phyloP scores from a whole-genome alignment of 495 filamentous ascomycete species.

The Barbatosphaeria neglecta region DNA sequence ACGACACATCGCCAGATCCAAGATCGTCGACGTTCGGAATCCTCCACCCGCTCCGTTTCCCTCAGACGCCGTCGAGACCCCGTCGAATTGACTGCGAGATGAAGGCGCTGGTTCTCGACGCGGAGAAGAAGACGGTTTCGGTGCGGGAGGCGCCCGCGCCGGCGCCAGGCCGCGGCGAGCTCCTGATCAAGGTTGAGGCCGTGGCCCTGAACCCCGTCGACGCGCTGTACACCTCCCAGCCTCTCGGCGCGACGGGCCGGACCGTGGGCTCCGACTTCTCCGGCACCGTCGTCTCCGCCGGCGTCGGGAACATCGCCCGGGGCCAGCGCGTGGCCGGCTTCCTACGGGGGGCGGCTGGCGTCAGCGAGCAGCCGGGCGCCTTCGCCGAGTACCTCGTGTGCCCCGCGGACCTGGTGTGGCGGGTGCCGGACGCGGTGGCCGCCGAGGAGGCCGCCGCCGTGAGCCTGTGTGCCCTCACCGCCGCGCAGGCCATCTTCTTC shows the following conservation, averaged over 20 bases:
- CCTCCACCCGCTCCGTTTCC: too few species aligned
- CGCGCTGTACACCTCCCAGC: conserved; percentile 18
- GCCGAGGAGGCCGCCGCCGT: conserved; percentile 20
- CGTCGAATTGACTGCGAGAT: too few species aligned
- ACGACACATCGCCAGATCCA: too few species aligned
- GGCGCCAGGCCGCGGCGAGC: conserved; percentile 11
- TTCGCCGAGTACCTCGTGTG: conserved; percentile 23
- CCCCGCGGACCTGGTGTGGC: conserved; percentile 22
- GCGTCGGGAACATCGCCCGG: background rate
- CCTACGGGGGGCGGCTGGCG: conserved; percentile 11
- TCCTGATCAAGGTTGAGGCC: conserved; percentile 30
- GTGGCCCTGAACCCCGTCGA: conserved; percentile 34
- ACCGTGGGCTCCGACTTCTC: conserved; percentile 36
- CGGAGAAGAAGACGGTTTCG: conserved; percentile 11
- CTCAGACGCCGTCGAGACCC: too few species aligned
- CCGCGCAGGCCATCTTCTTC: conserved; percentile 20
- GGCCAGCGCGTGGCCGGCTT: conserved; percentile 4
- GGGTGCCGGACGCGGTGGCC: conserved; percentile 15
- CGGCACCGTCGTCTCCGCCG: conserved; percentile 19
- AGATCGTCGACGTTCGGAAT: too few species aligned
- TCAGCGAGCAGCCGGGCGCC: conserved; percentile 13
- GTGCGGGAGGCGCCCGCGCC: conserved; percentile 15
- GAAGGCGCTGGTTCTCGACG: conserved; percentile 18
- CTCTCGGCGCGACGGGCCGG: conserved; percentile 13
- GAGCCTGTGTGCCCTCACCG: conserved; percentile 13